phyloP scores from a whole-genome alignment of 2,329 filamentous ascomycete species.

The Botrytis byssoidea region DNA sequence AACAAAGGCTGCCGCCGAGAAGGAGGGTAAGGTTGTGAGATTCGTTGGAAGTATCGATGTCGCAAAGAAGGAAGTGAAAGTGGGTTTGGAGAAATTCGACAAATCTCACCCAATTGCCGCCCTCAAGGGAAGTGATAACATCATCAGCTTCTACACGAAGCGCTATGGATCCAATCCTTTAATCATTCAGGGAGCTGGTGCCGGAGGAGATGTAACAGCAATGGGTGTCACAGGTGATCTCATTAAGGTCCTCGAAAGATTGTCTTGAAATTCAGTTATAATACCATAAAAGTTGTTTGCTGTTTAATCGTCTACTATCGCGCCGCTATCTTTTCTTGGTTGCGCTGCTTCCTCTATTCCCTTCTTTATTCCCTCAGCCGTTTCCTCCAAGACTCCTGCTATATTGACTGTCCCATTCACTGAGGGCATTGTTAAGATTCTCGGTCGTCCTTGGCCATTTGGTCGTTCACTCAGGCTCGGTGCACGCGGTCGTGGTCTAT shows the following conservation, averaged over 20 bases:
- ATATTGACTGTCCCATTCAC: constrained; percentile 1
- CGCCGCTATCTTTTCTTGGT: constrained; percentile 25
- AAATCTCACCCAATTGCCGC: constrained; percentile 87
- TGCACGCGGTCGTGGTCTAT: constrained; percentile 57
- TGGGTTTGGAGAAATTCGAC: constrained; percentile 88
- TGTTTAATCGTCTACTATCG: constrained; percentile 27
- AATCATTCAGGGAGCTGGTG: constrained; percentile 91
- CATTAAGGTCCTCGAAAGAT: constrained; percentile 77
- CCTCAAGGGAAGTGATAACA: constrained; percentile 96
- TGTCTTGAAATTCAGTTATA: constrained; percentile 26
- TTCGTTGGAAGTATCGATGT: constrained; percentile 95
- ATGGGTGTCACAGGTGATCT: constrained; percentile 97
- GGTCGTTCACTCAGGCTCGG: constrained; percentile 60
- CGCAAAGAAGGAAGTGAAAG: constrained; percentile 76
- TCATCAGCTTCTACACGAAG: constrained; percentile 98
- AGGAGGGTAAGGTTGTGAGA: constrained; percentile 85
- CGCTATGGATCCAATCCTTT: constrained; percentile 88
- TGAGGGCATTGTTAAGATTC: constrained; percentile 32
- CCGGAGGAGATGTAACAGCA: constrained; percentile 91
- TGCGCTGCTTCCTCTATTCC: constrained; percentile 26
- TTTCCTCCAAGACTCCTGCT: constrained; percentile 23
- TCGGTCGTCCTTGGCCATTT: constrained; percentile 44
- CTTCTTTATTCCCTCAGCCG: constrained; percentile 25
- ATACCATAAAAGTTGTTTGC: constrained; percentile 21
- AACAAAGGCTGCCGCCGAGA: constrained; percentile 79